Evolutionary conservation across 164 flowering plant species (phyloP).

Genomic region (Annona cherimola): DNA sequence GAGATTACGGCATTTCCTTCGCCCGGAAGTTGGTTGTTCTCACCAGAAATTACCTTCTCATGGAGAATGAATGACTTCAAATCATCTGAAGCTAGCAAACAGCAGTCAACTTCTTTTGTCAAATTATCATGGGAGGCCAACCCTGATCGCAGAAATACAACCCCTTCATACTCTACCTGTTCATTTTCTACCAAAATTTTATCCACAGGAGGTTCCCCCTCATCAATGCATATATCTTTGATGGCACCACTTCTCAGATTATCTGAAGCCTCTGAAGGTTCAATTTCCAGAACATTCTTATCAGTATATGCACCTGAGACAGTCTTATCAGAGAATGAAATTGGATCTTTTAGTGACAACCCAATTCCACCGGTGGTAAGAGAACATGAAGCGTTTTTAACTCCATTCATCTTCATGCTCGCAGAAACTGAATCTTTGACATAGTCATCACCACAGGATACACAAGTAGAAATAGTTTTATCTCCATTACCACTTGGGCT

Average conservation of each 20-base stretch:
- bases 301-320: too few species aligned
- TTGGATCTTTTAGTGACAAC: conserved; percentile 23
- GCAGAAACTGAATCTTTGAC: conserved; percentile 15
- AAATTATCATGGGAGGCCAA: conserved; percentile 16
- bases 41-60: conserved; percentile 7
- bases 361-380: conserved; percentile 1
- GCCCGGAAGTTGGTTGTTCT: not conserved
- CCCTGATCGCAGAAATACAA: conserved; percentile 16
- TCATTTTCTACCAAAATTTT: conserved; percentile 30
- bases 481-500: conserved; percentile 3
- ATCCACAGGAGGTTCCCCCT: conserved; percentile 40
- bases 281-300: conserved; percentile 37
- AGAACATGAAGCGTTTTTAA: conserved; percentile 7
- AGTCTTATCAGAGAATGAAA: conserved; percentile 38
- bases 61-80: conserved; percentile 4
- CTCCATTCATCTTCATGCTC: conserved; percentile 11
- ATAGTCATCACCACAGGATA: conserved; percentile 15
- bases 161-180: conserved; percentile 15
- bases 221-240: conserved; percentile 65
- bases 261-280: conserved; percentile 29
- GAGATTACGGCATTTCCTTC: not conserved
- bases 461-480: conserved; percentile 10
- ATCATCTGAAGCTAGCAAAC: not conserved
- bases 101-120: conserved; percentile 13
- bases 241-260: conserved; percentile 44